Conservation (phyloP, 179 eudicot species). For the Nepenthes alata region DNA sequence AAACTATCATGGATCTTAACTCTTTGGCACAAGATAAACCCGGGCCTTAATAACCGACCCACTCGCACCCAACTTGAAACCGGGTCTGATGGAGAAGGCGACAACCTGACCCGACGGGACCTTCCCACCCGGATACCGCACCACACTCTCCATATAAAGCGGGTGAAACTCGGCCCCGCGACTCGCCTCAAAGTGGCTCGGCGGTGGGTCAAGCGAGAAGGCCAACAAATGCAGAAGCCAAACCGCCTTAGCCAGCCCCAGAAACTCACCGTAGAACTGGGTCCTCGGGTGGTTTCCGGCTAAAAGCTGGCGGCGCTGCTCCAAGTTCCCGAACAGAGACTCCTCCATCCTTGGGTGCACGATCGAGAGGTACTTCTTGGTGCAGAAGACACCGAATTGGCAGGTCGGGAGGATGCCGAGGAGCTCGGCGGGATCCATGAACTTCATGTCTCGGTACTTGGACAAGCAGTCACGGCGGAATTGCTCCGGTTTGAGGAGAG, state of each 20-base stretch:
- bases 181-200: constrained; percentile 76
- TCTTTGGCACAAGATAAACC: constrained; percentile 57
- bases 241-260: constrained; percentile 61
- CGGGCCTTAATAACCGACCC: constrained; percentile 61
- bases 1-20: constrained; percentile 5
- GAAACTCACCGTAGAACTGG: constrained; percentile 52
- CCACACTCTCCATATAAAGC: constrained; percentile 73
- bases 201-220: constrained; percentile 67
- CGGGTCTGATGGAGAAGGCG: constrained; percentile 70
- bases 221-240: constrained; percentile 87
- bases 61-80: constrained; percentile 52
- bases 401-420: constrained; percentile 73
- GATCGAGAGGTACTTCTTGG: constrained; percentile 65
- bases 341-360: constrained; percentile 87
- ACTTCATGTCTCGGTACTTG: constrained; percentile 72
- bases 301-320: constrained; percentile 50
- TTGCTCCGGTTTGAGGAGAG: constrained; percentile 73
- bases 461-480: constrained; percentile 76
- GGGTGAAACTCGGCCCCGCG: constrained; percentile 60
- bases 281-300: constrained; percentile 61
- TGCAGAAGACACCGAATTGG: constrained; percentile 70
- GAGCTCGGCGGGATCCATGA: constrained; percentile 88
- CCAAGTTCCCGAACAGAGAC: constrained; percentile 62
- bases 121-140: constrained; percentile 30
- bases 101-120: constrained; percentile 40